Base-by-base conservation (phyloP, 768 basidiomycete genomes). In the Amanita jacksonii region DNA sequence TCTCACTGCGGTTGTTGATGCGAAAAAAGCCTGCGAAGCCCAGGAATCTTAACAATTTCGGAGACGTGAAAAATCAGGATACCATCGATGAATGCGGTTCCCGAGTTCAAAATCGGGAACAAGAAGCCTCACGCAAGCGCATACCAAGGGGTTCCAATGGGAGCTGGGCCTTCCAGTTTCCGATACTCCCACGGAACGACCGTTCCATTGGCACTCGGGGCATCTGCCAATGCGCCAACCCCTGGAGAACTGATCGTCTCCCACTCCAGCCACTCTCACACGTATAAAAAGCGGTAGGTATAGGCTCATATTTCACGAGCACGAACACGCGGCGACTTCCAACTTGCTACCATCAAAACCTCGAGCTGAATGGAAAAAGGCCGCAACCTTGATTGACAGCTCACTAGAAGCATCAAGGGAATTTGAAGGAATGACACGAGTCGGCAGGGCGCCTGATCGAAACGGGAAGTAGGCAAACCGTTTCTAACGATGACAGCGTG, bases 351-450 rank as follows among this genome's bases (percentile, higher is more conserved):
- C 43, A 44, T 37, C 33, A 44, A n/a, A 24, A 10, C 16, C 20
- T 32, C 5, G n/a, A 7, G 18, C 13, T 7, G 34, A 6, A n/a
- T 7, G 15, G 23, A 32, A 36, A 36, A 44, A 36, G 43, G 34
- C 43, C 43, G 43, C 16, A 19, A 44, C 34, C 16, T 36, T 1
- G 34, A 44, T 44, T 44, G 43, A 44, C 43, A 44, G 18, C n/a
- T 7, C 34, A n/a, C 13, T 15, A 35, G 34, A 35, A n/a, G n/a
- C 27, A 28, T 6, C 27, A 12, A n/a, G 39, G 38, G 20, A 5
- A 13, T 24, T 12, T n/a, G 20, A 34, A 20, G n/a, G 41, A 22
- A 32, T 10, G 23, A 33, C 41, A 41, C 27, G 40, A 31, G 30
- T 25, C 16, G 3, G 27, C 13, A 15, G 4, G n/a, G 3, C 15